A percentile compares a stretch with the other conserved stretches of the same genome.
Evolutionary conservation across 257 asterid species (phyloP).

Genomic region (Rauvolfia tetraphylla): DNA sequence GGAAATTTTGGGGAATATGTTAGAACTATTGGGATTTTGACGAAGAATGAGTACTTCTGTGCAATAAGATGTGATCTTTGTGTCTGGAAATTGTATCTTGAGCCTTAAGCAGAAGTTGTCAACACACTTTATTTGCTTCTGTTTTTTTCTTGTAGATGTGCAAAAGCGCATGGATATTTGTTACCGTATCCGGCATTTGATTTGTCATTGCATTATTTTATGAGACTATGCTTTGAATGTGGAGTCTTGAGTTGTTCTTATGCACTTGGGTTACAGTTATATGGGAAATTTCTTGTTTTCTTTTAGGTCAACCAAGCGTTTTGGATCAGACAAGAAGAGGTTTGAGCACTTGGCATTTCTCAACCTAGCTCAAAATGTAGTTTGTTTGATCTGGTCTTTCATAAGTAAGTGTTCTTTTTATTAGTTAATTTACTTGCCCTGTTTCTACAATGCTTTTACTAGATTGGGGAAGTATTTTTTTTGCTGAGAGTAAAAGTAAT

Average conservation of each 20-base stretch:
- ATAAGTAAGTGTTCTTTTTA: conserved; percentile 53
- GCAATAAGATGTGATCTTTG: background rate
- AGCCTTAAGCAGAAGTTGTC: background rate
- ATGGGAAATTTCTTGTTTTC: conserved; percentile 2
- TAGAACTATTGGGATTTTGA: background rate
- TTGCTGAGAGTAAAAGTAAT: background rate
- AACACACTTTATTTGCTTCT: background rate
- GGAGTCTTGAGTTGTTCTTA: background rate
- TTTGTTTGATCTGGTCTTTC: conserved; percentile 88
- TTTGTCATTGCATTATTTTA: background rate
- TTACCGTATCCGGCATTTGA: background rate
- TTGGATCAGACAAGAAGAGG: conserved; percentile 84
- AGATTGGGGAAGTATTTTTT: background rate
- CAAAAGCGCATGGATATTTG: background rate
- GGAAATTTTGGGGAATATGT: background rate
- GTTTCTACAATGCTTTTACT: background rate
- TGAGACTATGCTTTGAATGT: background rate
- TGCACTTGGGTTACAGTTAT: background rate
- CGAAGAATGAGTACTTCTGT: background rate
- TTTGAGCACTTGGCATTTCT: conserved; percentile 95
- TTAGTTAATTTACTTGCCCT: background rate
- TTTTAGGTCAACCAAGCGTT: conserved; percentile 81
- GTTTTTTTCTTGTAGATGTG: background rate
- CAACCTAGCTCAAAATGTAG: conserved; percentile 91
- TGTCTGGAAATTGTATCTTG: background rate